A percentile compares a stretch with the other conserved stretches of the same genome.
phyloP scores from a whole-genome alignment of 192 early-diverging fungal species.

The Obelidium mucronatum region DNA sequence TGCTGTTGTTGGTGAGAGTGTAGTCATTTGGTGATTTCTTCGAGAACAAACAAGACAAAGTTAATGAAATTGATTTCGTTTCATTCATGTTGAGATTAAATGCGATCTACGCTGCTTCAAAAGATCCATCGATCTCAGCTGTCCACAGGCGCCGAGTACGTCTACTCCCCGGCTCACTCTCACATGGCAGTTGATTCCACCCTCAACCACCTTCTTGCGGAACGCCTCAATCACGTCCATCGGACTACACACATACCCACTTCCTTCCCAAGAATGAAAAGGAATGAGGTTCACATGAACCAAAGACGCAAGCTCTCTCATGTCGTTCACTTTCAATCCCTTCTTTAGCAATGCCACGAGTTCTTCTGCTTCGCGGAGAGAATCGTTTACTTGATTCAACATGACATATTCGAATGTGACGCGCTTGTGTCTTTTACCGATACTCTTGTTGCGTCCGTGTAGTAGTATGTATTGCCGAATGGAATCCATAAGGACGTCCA shows the following conservation, averaged over 20 bases:
- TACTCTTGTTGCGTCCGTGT: constrained; percentile 43
- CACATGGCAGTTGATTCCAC: constrained; percentile 20
- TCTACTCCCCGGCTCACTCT: constrained; percentile 30
- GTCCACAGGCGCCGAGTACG: constrained; percentile 38
- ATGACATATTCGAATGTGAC: constrained; percentile 95
- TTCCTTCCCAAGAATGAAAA: constrained; percentile 90
- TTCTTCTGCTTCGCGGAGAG: constrained; percentile 68
- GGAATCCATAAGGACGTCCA: constrained; percentile 72
- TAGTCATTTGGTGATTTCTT: background rate
- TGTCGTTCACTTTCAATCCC: constrained; percentile 19
- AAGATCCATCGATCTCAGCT: constrained; percentile 35
- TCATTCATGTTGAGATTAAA: constrained; percentile 1
- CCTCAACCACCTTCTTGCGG: constrained; percentile 25
- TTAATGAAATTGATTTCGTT: background rate
- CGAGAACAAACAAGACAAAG: background rate
- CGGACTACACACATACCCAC: constrained; percentile 66
- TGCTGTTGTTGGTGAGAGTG: no score
- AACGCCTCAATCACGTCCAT: constrained; percentile 47
- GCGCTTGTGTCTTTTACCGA: constrained; percentile 63
- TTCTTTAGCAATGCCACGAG: constrained; percentile 68
- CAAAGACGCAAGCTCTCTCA: constrained; percentile 55
- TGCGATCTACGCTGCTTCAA: constrained; percentile 1
- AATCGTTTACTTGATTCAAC: constrained; percentile 87
- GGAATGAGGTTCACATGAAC: constrained; percentile 75
- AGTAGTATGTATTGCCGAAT: constrained; percentile 63